A percentile compares a stretch with the other conserved stretches of the same genome.
These are phyloP conservation scores for Nigrograna mackinnonii DNA, from an alignment of 2,329 filamentous ascomycete genomes.

Conservation along the genomic window DNA sequence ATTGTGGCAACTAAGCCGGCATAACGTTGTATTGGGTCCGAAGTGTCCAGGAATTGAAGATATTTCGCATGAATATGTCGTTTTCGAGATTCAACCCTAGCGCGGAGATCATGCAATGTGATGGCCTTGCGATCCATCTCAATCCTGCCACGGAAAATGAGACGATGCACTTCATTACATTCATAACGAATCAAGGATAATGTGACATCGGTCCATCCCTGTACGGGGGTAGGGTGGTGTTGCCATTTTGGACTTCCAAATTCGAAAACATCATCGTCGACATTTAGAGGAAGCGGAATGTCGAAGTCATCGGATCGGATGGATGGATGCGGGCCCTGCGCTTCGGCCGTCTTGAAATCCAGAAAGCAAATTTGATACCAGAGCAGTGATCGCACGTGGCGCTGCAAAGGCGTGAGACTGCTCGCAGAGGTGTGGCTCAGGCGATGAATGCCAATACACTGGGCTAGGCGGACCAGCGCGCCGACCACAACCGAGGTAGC, in stretches of 20 bases:
- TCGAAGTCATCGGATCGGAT: slow-evolving; percentile 42
- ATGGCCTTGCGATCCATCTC: slow-evolving; percentile 42
- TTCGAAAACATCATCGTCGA: slow-evolving; percentile 42
- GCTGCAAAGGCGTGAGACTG: slow-evolving; percentile 37
- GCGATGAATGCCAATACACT: slow-evolving; percentile 43
- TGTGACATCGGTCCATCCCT: slow-evolving; percentile 39
- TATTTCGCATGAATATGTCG: slow-evolving; percentile 38
- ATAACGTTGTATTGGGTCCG: slow-evolving; percentile 37
- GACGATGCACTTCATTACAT: slow-evolving; percentile 41
- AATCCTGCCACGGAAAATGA: slow-evolving; percentile 41
- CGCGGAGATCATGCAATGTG: slow-evolving; percentile 39
- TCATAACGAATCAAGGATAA: slow-evolving; percentile 40
- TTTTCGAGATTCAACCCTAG: slow-evolving; percentile 37
- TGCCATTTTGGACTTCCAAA: slow-evolving; percentile 39
- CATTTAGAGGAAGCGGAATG: slow-evolving; percentile 39
- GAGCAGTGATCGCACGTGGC: slow-evolving; percentile 38
- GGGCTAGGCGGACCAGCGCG: slow-evolving; percentile 39
- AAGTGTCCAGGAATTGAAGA: slow-evolving; percentile 35
- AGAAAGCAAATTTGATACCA: slow-evolving; percentile 45
- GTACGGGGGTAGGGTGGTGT: slow-evolving; percentile 31
- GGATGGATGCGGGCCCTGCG: slow-evolving; percentile 40
- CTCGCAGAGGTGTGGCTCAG: slow-evolving; percentile 36
- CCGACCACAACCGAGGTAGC: slow-evolving; percentile 43
- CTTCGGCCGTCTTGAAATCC: slow-evolving; percentile 43
- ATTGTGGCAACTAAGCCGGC: slow-evolving; percentile 41